Evolutionary conservation across 2,329 filamentous ascomycete genomes (phyloP).

Genomic region (Teratosphaeriaceae sp.): DNA sequence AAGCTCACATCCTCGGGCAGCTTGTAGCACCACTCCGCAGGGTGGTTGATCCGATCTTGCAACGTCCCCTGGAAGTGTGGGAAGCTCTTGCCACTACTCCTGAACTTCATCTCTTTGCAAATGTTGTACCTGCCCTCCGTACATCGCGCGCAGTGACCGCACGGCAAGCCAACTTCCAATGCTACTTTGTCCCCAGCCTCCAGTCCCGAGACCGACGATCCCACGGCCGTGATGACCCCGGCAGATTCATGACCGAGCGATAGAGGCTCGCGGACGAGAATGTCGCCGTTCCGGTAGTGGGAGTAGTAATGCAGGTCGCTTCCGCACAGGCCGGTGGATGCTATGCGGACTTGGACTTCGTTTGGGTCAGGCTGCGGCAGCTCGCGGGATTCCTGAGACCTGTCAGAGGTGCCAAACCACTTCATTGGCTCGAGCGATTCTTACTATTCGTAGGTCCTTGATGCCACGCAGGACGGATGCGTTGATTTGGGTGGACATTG

Average conservation of each 20-base stretch:
- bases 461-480: constrained; percentile 54
- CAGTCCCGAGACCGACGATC: constrained; percentile 47
- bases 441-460: constrained; percentile 54
- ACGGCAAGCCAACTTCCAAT: constrained; percentile 86
- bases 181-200: constrained; percentile 75
- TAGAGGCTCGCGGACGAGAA: constrained; percentile 74
- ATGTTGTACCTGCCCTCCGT: constrained; percentile 55
- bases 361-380: constrained; percentile 40
- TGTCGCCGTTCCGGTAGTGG: constrained; percentile 81
- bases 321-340: constrained; percentile 63
- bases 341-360: constrained; percentile 59
- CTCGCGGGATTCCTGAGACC: constrained; percentile 47
- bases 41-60: constrained; percentile 56
- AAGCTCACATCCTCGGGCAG: constrained; percentile 48
- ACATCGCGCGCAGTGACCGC: constrained; percentile 56
- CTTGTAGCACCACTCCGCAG: constrained; percentile 53
- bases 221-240: constrained; percentile 68
- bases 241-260: constrained; percentile 73
- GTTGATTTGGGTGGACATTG: constrained; percentile 31
- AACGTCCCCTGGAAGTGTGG: constrained; percentile 59
- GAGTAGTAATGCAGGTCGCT: constrained; percentile 78
- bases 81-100: constrained; percentile 53
- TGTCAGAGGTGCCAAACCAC: not conserved
- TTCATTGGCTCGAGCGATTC: constrained; percentile 10
- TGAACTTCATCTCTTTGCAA: constrained; percentile 52